These are phyloP conservation scores for Dichotomocladium elegans DNA, from an alignment of 371 early-diverging fungal genomes.

Conservation along the genomic window DNA sequence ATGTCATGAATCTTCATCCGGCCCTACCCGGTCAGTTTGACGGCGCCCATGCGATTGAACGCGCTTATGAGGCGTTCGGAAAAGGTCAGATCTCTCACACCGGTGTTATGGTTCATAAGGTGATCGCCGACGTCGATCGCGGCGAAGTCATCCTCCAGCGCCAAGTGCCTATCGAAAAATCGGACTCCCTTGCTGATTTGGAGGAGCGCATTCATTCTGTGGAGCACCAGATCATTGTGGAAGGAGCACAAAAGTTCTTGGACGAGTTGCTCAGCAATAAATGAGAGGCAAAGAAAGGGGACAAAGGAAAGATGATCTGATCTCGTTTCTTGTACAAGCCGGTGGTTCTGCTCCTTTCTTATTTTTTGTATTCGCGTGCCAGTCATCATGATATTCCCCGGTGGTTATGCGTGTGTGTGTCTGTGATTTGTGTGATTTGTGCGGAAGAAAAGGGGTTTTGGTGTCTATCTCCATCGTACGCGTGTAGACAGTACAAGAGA, in stretches of 20 bases:
- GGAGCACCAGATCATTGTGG: conserved; percentile 86
- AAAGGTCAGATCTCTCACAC: conserved; percentile 75
- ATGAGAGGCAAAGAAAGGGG: background rate
- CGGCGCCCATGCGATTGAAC: conserved; percentile 92
- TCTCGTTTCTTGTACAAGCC: too few species aligned
- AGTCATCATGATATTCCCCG: too few species aligned
- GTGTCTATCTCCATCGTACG: too few species aligned
- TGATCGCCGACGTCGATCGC: conserved; percentile 92
- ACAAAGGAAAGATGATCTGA: background rate
- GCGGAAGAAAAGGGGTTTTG: too few species aligned
- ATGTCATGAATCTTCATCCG: conserved; percentile 93
- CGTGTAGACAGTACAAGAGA: too few species aligned
- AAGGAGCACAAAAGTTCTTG: conserved; percentile 48
- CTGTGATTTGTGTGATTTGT: too few species aligned
- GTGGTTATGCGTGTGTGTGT: too few species aligned
- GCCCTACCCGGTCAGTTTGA: conserved; percentile 94
- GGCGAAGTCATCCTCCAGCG: conserved; percentile 83
- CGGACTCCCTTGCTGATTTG: conserved; percentile 76
- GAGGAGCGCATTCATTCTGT: conserved; percentile 83
- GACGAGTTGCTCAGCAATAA: conserved; percentile 15
- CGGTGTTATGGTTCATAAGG: conserved; percentile 96
- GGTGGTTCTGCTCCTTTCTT: too few species aligned
- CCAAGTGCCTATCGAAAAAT: conserved; percentile 69
- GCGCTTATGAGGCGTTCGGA: conserved; percentile 83
- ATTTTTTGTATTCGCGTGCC: too few species aligned